Base-by-base conservation (phyloP, 345 rosid species). In the Eucalyptus curtisii region DNA sequence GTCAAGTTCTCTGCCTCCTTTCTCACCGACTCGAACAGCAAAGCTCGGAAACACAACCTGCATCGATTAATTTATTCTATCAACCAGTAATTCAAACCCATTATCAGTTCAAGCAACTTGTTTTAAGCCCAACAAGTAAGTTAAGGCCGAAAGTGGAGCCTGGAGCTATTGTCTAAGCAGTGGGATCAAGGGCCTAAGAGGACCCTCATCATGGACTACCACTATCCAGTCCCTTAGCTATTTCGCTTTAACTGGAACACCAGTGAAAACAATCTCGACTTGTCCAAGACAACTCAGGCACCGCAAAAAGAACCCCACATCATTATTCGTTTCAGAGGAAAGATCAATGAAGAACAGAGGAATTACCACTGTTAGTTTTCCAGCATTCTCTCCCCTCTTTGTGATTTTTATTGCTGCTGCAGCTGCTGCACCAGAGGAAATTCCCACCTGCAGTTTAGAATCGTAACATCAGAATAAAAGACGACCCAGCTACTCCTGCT, bases 371-470 rank as follows among this genome's bases (percentile, higher is more conserved):
- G 95, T 93, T 84, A 97, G 94, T 91, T 96, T 97, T 81, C 99
- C 98, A 5, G 95, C 96, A 86, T 94, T 93, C 91, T 96, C 98
- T 47, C 95, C 96, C 91, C 94, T 93, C 94, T 95, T 96, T 40
- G 99, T 98, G 89, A 95, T 92, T 90, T 92, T 92, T 45, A 96
- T 94, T 87, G 98, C 99, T n/a, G 99, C 98, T 2, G 96, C 95
- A 0, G 99, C 93, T 24, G 96, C 98, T 12, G 96, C 98, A 42
- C 99, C 96, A 2, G 99, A 97, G 88, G 99, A 97, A 90, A 97
- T 96, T 55, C 99, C 99, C 47, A 95, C 99, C 99, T 96, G 89
- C 86, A 89, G 33, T 86, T 86, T 19, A 30, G 10, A 16, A 2
- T n/a, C 12, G 52, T 10, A 53, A 86, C 57, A 30, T 49, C 61